These are phyloP conservation scores for Pouteria glomerata DNA, from an alignment of 148 eudicot genomes.

Conservation along the genomic window DNA sequence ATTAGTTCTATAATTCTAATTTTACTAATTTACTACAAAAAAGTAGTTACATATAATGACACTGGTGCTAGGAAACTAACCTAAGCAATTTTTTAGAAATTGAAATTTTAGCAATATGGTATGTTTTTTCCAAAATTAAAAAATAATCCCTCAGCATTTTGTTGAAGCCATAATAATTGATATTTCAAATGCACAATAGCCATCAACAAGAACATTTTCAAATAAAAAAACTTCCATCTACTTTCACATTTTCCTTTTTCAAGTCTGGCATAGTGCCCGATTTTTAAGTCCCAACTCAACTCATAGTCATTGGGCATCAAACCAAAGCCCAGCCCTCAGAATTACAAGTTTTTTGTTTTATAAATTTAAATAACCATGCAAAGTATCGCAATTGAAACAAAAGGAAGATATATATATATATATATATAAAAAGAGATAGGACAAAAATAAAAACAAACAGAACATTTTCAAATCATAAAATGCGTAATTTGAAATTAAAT, in stretches of 20 bases:
- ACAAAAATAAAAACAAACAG: background rate
- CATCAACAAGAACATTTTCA: background rate
- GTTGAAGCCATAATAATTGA: background rate
- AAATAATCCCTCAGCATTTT: background rate
- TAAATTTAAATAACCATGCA: background rate
- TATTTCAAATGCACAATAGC: background rate
- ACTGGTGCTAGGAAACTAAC: too few species aligned
- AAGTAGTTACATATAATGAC: too few species aligned
- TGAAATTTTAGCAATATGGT: background rate
- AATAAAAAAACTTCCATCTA: background rate
- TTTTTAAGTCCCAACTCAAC: background rate
- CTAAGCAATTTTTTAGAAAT: too few species aligned
- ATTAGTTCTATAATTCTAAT: too few species aligned
- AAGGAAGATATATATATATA: background rate
- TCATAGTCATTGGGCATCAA: background rate
- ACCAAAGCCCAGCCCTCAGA: background rate
- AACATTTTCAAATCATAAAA: background rate
- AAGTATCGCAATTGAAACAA: background rate
- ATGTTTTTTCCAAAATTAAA: background rate
- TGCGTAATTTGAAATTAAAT: background rate
- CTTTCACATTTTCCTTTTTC: background rate
- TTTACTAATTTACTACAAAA: too few species aligned
- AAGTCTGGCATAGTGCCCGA: background rate
- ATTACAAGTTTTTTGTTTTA: background rate
- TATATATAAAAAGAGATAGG: background rate